A percentile compares a stretch with the other conserved stretches of the same genome.
phyloP scores from a whole-genome alignment of 257 asterid species.

The Oldenlandia corymbosa region DNA sequence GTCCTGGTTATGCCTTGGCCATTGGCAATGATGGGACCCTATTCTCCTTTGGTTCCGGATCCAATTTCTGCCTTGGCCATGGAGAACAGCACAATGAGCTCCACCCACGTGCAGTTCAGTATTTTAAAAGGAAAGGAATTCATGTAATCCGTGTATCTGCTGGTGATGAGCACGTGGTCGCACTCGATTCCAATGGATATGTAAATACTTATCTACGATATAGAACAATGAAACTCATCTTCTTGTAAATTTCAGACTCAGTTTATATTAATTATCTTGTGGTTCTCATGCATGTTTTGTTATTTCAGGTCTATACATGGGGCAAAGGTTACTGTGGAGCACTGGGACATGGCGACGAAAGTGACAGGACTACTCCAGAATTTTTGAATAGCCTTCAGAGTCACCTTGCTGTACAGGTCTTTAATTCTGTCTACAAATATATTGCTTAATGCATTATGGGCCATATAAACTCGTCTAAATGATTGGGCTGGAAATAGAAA shows the following conservation, averaged over 20 bases:
- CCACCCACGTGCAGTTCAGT: slow-evolving; percentile 54
- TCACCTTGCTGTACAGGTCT: slow-evolving; percentile 74
- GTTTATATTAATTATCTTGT: background rate
- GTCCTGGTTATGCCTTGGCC: slow-evolving; percentile 69
- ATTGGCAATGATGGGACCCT: slow-evolving; percentile 62
- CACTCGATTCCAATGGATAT: slow-evolving; percentile 75
- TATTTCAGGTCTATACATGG: slow-evolving; percentile 70
- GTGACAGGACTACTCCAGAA: slow-evolving; percentile 63
- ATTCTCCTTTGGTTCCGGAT: slow-evolving; percentile 74
- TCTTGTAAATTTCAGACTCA: background rate
- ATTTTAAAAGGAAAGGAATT: slow-evolving; percentile 57
- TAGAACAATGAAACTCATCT: background rate
- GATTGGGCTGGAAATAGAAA: background rate
- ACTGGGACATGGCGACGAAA: slow-evolving; percentile 78
- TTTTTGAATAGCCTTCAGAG: slow-evolving; percentile 42
- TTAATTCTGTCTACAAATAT: slow-evolving; percentile 5
- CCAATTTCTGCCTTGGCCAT: slow-evolving; percentile 82
- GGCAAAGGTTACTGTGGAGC: slow-evolving; percentile 97
- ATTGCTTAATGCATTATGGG: background rate
- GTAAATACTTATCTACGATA: slow-evolving; percentile 30
- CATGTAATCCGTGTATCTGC: slow-evolving; percentile 67
- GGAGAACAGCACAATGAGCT: slow-evolving; percentile 80
- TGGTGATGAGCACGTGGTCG: slow-evolving; percentile 85
- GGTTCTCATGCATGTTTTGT: slow-evolving; percentile 6
- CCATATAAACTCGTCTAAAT: background rate